These are phyloP conservation scores for Orbilia ellipsospora DNA, from an alignment of 2,329 filamentous ascomycete genomes.

Conservation along the genomic window DNA sequence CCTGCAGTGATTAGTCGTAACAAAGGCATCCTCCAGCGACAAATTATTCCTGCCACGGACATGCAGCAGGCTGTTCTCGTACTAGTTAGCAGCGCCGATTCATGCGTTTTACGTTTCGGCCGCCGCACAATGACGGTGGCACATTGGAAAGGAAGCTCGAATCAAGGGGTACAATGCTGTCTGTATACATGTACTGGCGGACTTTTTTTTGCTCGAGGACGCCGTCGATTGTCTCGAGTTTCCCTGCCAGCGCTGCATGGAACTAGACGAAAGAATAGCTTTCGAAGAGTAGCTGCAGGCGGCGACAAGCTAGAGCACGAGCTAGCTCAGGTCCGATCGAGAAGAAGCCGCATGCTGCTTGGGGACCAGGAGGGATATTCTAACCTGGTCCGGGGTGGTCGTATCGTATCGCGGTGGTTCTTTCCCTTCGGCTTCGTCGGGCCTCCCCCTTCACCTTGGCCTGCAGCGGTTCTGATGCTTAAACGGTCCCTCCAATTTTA, in stretches of 20 bases:
- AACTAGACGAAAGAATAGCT: not conserved
- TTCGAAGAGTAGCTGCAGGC: constrained; percentile 11
- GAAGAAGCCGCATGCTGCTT: constrained; percentile 1
- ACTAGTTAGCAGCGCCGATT: not conserved
- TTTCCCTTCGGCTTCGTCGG: constrained; percentile 4
- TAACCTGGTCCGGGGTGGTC: constrained; percentile 8
- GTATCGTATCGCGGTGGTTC: too few species aligned
- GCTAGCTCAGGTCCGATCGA: not conserved
- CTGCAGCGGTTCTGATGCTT: too few species aligned
- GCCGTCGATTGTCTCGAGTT: constrained; percentile 26
- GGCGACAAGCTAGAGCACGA: not conserved
- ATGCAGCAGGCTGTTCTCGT: not conserved
- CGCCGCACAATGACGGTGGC: constrained; percentile 44
- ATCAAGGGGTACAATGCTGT: too few species aligned
- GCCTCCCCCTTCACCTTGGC: constrained; percentile 26
- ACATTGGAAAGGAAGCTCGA: too few species aligned
- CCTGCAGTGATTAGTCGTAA: not conserved
- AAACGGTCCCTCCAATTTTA: too few species aligned
- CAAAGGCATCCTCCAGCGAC: not conserved
- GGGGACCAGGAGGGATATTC: constrained; percentile 23
- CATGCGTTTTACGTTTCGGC: not conserved
- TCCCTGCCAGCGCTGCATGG: too few species aligned
- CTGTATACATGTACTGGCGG: too few species aligned
- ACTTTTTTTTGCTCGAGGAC: not conserved
- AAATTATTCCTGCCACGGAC: not conserved